Base-by-base conservation (phyloP, 352 stramenopile genomes). In the Pilasporangium apinafurcum region DNA sequence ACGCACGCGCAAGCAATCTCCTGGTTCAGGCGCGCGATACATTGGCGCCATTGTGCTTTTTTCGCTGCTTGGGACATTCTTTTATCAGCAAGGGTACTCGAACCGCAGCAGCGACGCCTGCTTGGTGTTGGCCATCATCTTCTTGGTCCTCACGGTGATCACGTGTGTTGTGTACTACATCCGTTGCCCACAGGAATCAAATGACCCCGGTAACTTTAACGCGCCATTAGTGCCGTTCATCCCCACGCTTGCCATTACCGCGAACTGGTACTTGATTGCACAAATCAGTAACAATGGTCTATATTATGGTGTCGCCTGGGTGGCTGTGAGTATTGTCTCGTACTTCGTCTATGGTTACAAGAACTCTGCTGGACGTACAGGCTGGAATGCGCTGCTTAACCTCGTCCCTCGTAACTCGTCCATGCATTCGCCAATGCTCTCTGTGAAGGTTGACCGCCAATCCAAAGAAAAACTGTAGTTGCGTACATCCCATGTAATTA, bases 391-490 rank as follows among this genome's bases (percentile, higher is more conserved):
- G 17, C 39, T 58, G 42, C 37, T 58, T 1, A 16, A 38, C 13
- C 27, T 31, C 29, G 13, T 20, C 44, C 38, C 12, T n/a, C n/a
- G n/a, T n/a, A n/a, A n/a, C n/a, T n/a, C n/a, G n/a, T n/a, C n/a
- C n/a, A n/a, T n/a, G n/a, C n/a, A n/a, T n/a, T n/a, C n/a, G n/a
- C n/a, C n/a, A n/a, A n/a, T n/a, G n/a, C n/a, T n/a, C n/a, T n/a
- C n/a, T n/a, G n/a, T n/a, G n/a, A n/a, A n/a, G n/a, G n/a, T n/a
- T n/a, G n/a, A n/a, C n/a, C n/a, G n/a, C n/a, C n/a, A n/a, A 14
- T 58, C 54, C 26, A 68, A 68, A 54, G 62, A 73, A 27, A 70
- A 67, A 53, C 21, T 44, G 10, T 48, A 49, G 26, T n/a, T n/a
- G n/a, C n/a, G n/a, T n/a, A n/a, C n/a, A n/a, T n/a, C n/a, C n/a